phyloP scores from a whole-genome alignment of 2,329 filamentous ascomycete genomes.

The Diaporthe helianthi region DNA sequence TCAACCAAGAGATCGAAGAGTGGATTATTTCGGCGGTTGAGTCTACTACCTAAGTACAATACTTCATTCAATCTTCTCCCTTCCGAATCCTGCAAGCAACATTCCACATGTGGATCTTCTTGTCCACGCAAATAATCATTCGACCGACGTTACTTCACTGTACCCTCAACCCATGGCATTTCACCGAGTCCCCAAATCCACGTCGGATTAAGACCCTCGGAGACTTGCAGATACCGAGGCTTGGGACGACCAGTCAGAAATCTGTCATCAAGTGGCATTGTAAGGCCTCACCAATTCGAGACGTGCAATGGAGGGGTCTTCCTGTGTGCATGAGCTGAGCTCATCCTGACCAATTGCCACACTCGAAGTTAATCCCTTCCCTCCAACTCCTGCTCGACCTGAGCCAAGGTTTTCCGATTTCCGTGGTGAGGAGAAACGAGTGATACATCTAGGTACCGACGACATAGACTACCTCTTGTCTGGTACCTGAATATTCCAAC shows the following conservation, averaged over 20 bases:
- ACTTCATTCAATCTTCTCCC: no score
- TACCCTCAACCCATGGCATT: not conserved
- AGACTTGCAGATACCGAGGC: conserved; percentile 4
- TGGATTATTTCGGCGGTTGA: no score
- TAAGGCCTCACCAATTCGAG: conserved; percentile 12
- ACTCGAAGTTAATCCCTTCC: not conserved
- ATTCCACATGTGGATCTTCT: no score
- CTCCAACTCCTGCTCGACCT: conserved; percentile 4
- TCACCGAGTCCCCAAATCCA: not conserved
- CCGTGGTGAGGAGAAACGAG: not conserved
- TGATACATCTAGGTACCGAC: not conserved
- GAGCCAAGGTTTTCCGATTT: not conserved
- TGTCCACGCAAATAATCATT: not conserved
- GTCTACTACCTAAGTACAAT: not conserved
- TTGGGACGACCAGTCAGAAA: not conserved
- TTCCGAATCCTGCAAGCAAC: not conserved
- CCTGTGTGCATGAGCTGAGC: not conserved
- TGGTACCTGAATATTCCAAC: not conserved
- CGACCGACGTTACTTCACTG: no score
- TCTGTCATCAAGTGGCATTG: conserved; percentile 12
- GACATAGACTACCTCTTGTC: not conserved
- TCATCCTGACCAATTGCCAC: conserved; percentile 22
- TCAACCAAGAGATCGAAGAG: not conserved
- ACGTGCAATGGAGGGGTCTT: conserved; percentile 7
- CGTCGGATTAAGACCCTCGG: not conserved